Base-by-base conservation (phyloP, 345 rosid genomes). In the Diplotaxis tenuifolia region DNA sequence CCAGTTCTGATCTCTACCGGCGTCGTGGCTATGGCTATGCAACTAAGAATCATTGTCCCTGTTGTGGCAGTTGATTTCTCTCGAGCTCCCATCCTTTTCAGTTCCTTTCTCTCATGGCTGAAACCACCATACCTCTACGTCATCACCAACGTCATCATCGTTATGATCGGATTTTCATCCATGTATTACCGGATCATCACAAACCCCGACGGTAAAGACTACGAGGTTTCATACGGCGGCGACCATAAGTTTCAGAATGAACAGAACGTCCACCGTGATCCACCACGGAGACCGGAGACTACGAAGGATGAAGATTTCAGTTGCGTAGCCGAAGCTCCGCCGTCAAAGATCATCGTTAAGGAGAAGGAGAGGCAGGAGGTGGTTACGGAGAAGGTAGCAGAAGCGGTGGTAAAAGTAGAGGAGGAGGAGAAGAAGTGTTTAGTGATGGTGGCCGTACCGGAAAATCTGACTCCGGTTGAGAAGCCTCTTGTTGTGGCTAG, bases 121-220 rank as follows among this genome's bases (percentile, higher is more conserved):
- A 85, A 66, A 66, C 97, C 96, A 5, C 89, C 86, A 12, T 85
- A 82, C 72, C 83, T 84, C 1, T 89, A 83, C 70, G 54, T 87
- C 62, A 8, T 89, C 49, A 78, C 83, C 65, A 89, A 91, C 75
- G 69, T 57, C 66, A 87, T 91, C 79, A 91, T 89, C 84, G 68
- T 86, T 77, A 67, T 74, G 57, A 86, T 91, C 67, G 88, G 67
- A 40, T 85, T 83, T 29, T 81, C 92, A 23, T 84, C 93, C 0
- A 75, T 78, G 47, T 83, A 79, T 66, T 79, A 66, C 71, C 74
- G 60, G 21, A 68, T 29, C 56, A 45, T 56, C 55, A 6, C 68
- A 15, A 54, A 20, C 55, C 29, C 27, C 70, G 73, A 64, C 55
- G 75, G 34, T 0, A 62, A 65, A 47, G 79, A 71, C 12, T n/a